Evolutionary conservation across 768 basidiomycete genomes (phyloP).

Genomic region (Erythrobasidium yunnanense): DNA sequence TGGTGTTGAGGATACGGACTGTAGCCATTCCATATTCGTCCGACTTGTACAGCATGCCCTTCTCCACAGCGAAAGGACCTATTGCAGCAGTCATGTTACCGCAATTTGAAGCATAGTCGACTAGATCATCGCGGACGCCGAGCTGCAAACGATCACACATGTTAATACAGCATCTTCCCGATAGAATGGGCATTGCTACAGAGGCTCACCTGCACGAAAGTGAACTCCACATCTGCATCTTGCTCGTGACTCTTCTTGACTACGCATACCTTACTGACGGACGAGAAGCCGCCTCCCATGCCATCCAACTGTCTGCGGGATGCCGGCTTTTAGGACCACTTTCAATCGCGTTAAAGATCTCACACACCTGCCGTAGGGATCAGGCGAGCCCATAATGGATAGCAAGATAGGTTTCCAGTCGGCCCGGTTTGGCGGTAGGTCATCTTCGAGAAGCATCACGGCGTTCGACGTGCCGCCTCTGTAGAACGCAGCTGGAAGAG

Average conservation of each 20-base stretch:
- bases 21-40: slow-evolving; percentile 38
- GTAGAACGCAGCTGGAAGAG: not conserved
- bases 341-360: not conserved
- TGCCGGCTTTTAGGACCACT: not conserved
- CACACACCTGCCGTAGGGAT: slow-evolving; percentile 48
- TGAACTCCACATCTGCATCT: slow-evolving; percentile 54
- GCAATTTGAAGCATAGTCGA: slow-evolving; percentile 54
- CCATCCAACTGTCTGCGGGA: slow-evolving; percentile 57
- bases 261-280: slow-evolving; percentile 62
- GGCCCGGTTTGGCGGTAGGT: slow-evolving; percentile 49
- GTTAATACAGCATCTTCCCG: not conserved
- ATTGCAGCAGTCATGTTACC: slow-evolving; percentile 62
- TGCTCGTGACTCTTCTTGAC: slow-evolving; percentile 41
- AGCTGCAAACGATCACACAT: slow-evolving; percentile 34
- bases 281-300: slow-evolving; percentile 68
- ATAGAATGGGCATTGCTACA: not conserved
- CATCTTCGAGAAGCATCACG: slow-evolving; percentile 52
- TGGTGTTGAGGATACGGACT: slow-evolving; percentile 59
- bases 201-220: slow-evolving; percentile 48
- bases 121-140: slow-evolving; percentile 49
- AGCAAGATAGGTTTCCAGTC: slow-evolving; percentile 57
- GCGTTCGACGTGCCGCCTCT: slow-evolving; percentile 60
- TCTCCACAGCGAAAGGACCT: slow-evolving; percentile 61
- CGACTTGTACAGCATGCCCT: slow-evolving; percentile 47
- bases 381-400: slow-evolving; percentile 71